These are phyloP conservation scores for Tetragonia tetragonoides DNA, from an alignment of 148 eudicot genomes.

Conservation along the genomic window DNA sequence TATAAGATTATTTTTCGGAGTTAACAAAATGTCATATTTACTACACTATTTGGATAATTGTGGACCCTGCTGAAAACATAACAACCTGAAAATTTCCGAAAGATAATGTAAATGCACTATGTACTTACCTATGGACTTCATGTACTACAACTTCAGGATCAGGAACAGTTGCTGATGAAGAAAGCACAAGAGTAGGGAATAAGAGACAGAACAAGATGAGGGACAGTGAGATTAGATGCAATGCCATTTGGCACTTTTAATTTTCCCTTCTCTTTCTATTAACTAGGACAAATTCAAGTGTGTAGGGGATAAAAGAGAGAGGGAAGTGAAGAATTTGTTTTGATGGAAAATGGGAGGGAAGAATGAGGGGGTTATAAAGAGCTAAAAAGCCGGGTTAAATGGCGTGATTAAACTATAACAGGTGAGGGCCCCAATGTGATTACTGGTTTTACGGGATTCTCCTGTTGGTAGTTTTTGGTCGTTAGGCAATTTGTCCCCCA, in stretches of 20 bases:
- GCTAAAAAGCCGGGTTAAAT: constrained; percentile 6
- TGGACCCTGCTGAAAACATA: neutral
- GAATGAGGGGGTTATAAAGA: constrained; percentile 7
- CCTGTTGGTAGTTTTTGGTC: constrained; percentile 12
- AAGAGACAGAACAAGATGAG: constrained; percentile 3
- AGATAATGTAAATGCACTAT: neutral
- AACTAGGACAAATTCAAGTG: neutral
- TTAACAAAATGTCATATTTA: neutral
- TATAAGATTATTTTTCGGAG: neutral
- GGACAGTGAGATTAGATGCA: neutral
- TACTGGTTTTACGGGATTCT: constrained; percentile 16
- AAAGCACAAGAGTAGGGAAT: neutral
- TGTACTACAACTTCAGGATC: constrained; percentile 15
- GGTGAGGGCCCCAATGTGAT: constrained; percentile 1
- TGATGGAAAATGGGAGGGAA: constrained; percentile 7
- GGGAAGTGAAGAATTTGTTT: neutral
- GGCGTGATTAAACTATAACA: constrained; percentile 10
- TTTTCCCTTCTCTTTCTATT: neutral
- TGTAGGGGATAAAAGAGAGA: neutral
- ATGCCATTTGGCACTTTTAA: neutral
- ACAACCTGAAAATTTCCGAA: neutral
- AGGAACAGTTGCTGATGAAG: neutral
- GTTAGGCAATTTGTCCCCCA: constrained; percentile 7
- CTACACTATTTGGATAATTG: neutral
- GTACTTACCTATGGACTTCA: constrained; percentile 12